Evolutionary conservation across 495 filamentous ascomycete species (phyloP), one percentile per base, ranked within the genome.

Genomic region (Hypoxylon intermedium): DNA sequence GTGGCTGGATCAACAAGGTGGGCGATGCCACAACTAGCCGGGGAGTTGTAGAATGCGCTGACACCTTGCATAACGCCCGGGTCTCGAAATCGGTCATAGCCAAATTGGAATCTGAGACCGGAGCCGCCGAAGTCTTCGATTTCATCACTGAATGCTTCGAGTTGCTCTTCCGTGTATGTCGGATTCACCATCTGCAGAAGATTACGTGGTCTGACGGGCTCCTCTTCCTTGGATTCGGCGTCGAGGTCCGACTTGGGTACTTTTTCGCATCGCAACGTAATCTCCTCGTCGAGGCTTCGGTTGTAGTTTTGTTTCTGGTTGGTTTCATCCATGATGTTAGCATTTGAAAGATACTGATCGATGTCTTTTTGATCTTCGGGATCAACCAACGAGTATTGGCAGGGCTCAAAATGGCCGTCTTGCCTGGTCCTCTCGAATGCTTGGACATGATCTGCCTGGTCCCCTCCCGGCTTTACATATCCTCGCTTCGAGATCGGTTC

Each of bases 11-110:
- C 51, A 62, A 62, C 23, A 1, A 44, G 51, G 5, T 33, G 13
- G 9, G 40, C 33, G 18, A 63, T 53, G 1, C 44, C 41, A 30
- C 48, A 58, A 28, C 23, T 38, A 13, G 18, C 48, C 6, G 12
- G 13, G 19, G 11, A 6, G 0, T 31, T 9, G 19, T 20, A 49
- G 18, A 64, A 31, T 0, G 20, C 24, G 3, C n/a, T 1, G 0
- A 58, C 53, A 1, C 47, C 60, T 9, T 38, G 36, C 11, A 30
- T 37, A 2, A 64, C 60, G 15, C 53, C 53, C 9, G 53, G 53
- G 16, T 58, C 53, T 6, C 18, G 2, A 16, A 20, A 16, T 19
- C 18, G 21, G 1, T 12, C 36, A 3, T 13, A 23, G 4, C 33
- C 44, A 5, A 34, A n/a, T 1, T 30, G 4, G 19, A 51, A n/a